Base-by-base conservation (phyloP, 192 early-diverging fungal genomes). In the Gryganskiella cystojenkinii region DNA sequence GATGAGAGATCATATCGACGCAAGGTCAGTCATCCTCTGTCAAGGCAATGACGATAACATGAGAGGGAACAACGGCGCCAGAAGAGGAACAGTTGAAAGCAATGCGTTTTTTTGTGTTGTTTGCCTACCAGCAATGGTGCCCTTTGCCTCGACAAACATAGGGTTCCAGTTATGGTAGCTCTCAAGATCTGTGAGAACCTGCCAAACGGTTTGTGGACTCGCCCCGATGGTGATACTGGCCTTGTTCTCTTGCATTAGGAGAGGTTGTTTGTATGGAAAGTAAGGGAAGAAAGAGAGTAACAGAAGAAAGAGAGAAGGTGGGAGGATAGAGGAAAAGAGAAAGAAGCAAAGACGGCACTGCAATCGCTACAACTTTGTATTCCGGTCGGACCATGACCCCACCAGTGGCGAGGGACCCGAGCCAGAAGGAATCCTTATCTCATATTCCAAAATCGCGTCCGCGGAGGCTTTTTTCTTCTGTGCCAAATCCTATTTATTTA, bases 221-320 rank as follows among this genome's bases (percentile, higher is more conserved):
- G 73, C 73, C 11, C 40, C n/a, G 17, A 76, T 76, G 45, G 59
- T 63, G 45, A 62, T 76, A 17, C 59, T 76, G 11, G 60, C 65
- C 37, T 76, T 68, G 60, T 28, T 51, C 30, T 76, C 73, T n/a
- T 76, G 67, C 73, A 76, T 76, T n/a, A n/a, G n/a, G n/a, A 5
- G n/a, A 30, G 17, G n/a, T n/a, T 15, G 22, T 13, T 8, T 60
- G 22, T 43, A 44, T 28, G 27, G 24, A 45, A 43, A 25, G 4
- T 4, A 45, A 42, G 35, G 22, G 57, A 45, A 22, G 17, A 19
- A 40, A 57, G 22, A 22, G 19, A 33, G 22, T 55, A 20, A 10
- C 19, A 57, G 56, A 57, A 57, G 22, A 22, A 33, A 42, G 1
- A 11, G 35, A 17, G 34, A 40, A 34, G 31, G 28, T 17, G 33